Percentiles rank a stretch among this genome's conserved stretches.
These are phyloP conservation scores for Arachis monticola DNA, from an alignment of 331 rosid genomes.

Conservation along the genomic window DNA sequence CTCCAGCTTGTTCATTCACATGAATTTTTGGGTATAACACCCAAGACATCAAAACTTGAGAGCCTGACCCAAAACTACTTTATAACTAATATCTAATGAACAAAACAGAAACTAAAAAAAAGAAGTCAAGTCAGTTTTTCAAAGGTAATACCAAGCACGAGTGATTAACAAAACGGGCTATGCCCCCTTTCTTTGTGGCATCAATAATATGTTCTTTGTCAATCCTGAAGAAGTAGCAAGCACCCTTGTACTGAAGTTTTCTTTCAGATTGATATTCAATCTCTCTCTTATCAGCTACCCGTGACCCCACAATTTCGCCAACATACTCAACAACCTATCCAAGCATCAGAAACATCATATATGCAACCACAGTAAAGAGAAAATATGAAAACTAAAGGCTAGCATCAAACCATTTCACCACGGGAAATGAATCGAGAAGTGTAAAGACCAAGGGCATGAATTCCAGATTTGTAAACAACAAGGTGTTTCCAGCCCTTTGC, in stretches of 20 bases:
- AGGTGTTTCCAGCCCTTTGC: slow-evolving; percentile 65
- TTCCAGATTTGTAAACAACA: slow-evolving; percentile 74
- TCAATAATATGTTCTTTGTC: slow-evolving; percentile 76
- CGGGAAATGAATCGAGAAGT: slow-evolving; percentile 71
- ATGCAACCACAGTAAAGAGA: slow-evolving; percentile 18
- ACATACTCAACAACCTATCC: slow-evolving; percentile 78
- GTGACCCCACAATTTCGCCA: slow-evolving; percentile 75
- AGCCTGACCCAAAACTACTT: slow-evolving; percentile 4
- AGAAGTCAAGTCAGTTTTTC: not conserved
- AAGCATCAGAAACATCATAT: slow-evolving; percentile 37
- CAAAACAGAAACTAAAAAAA: slow-evolving; percentile 4
- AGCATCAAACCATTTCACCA: slow-evolving; percentile 64
- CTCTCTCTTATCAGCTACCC: slow-evolving; percentile 72
- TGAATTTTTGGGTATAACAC: not conserved
- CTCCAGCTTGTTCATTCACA: slow-evolving; percentile 5
- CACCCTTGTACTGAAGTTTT: slow-evolving; percentile 76
- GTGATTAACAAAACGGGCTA: slow-evolving; percentile 81
- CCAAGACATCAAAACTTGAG: not conserved
- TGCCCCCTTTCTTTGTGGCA: slow-evolving; percentile 78
- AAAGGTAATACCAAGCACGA: slow-evolving; percentile 67
- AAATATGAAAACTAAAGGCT: not conserved
- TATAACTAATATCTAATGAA: slow-evolving; percentile 9
- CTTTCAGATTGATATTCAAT: slow-evolving; percentile 67
- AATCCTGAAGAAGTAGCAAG: slow-evolving; percentile 78
- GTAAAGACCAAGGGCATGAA: slow-evolving; percentile 83